Evolutionary conservation across 108 stramenopile genomes (phyloP), one percentile per base, ranked within the genome.

Genomic region (Nitzschia inconspicua): DNA sequence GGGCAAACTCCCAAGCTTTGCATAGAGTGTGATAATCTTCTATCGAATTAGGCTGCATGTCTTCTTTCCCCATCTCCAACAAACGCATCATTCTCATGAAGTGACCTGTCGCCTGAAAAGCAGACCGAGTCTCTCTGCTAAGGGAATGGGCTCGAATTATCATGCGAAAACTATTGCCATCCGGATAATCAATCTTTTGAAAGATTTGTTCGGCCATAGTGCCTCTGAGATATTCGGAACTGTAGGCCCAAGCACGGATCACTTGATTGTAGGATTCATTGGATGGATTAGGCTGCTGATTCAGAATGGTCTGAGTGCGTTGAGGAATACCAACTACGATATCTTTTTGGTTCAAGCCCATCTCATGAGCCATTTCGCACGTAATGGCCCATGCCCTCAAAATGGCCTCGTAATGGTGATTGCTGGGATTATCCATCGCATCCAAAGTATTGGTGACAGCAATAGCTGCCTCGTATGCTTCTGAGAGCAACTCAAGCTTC

Each of bases 11-110:
- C 91, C 91, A 93, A 37, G 86, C 82, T 46, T 79, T 46, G 31
- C 88, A 72, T 27, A 87, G 63, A 43, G 82, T 63, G 46, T 82
- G 82, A 47, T 88, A 86, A 59, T 89, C 88, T n/a, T 83, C 77
- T 66, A 89, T 56, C n/a, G 53, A 36, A 9, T 79, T 68, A 7
- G 91, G 91, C 61, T 82, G 84, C 78, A 85, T 76, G 39, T 78
- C 79, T 32, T 52, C 49, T 26, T 57, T 27, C 20, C 85, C 83
- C 35, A 14, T 63, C 47, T 79, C 69, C 28, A 84, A 67, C 5
- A 65, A 39, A 23, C 65, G 42, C 76, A 77, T 70, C 86, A 88
- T 79, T 9, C 51, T 48, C 84, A 83, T 83, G 65, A 85, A 87
- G 37, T 85, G 58, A 29, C 88, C 85, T 8, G 78, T 87, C 4